Evolutionary conservation across 371 early-diverging fungal genomes (phyloP), one percentile per base, ranked within the genome.

Genomic region (Mortierella sp.): DNA sequence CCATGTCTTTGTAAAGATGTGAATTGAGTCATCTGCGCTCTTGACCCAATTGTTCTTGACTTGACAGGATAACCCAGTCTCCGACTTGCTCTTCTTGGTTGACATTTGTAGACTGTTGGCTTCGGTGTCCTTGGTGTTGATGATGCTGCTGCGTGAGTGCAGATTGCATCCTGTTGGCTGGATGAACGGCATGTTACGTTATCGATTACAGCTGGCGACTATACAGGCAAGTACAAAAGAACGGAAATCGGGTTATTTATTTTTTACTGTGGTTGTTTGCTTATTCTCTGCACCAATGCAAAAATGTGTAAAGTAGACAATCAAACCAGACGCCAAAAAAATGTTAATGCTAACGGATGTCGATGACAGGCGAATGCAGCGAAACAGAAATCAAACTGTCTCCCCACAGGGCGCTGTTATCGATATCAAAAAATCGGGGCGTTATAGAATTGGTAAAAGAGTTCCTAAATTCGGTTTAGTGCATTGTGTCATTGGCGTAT

Each of bases 1-100:
- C 78, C 78, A 78, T 34, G 78, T 66, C 40, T 72, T 78, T 55
- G 78, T 72, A 28, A 78, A 78, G 60, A 78, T 65, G 47, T 55
- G 61, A 19, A 65, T 68, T 12, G 68, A 51, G 31, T 68, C 66
- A 23, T 69, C 70, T 7, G 69, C 47, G 55, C 72, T 78, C 19
- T 58, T 68, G 53, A 72, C 63, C 78, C 78, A 78, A 34, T 45
- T 32, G 45, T 78, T 72, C n/a, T 35, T 43, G 42, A 78, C 78
- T 7, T 42, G 59, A 23, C 61, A 78, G 1, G 58, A 54, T 45
- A 51, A 64, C 60, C 67, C 78, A 2, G 55, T 56, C 13, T 72
- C 72, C 15, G 42, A 19, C 8, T 58, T 64, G 22, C 35, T 49
- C 15, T n/a, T 32, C 15, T 55, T 13, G 2, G 19, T n/a, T 28